Evolutionary conservation across 345 rosid genomes (phyloP).

Genomic region (Aethionema arabicum): DNA sequence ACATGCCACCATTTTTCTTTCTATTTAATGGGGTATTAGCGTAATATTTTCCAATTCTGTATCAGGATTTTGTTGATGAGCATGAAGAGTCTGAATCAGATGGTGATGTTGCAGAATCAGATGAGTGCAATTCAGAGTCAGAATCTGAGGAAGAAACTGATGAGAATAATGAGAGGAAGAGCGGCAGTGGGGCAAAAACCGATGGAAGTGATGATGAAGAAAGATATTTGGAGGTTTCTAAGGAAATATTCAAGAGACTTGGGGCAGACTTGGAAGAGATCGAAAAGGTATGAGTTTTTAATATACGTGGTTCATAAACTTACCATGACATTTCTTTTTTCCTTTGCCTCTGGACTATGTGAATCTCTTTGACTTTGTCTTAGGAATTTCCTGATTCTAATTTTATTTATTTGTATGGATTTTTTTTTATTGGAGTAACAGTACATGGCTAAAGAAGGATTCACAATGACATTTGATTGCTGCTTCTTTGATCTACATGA

Average conservation of each 20-base stretch:
- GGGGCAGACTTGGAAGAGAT: slow-evolving; percentile 73
- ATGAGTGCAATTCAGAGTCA: slow-evolving; percentile 69
- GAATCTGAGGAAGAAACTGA: slow-evolving; percentile 83
- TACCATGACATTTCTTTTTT: not conserved
- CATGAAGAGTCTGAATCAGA: slow-evolving; percentile 69
- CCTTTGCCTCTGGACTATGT: slow-evolving; percentile 8
- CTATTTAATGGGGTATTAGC: slow-evolving; percentile 6
- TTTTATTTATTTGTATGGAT: slow-evolving; percentile 4
- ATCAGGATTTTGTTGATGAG: slow-evolving; percentile 78
- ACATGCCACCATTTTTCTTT: slow-evolving; percentile 1
- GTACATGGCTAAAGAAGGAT: not conserved
- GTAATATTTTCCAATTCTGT: slow-evolving; percentile 30
- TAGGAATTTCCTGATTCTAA: not conserved
- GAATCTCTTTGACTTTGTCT: slow-evolving; percentile 6
- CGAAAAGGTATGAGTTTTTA: slow-evolving; percentile 57
- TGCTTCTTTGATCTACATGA: slow-evolving; percentile 9
- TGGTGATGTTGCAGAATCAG: slow-evolving; percentile 58
- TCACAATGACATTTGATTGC: not conserved
- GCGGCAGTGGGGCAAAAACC: slow-evolving; percentile 52
- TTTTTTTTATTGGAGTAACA: not conserved
- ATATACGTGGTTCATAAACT: slow-evolving; percentile 7
- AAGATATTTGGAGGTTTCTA: slow-evolving; percentile 69
- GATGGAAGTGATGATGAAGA: slow-evolving; percentile 70
- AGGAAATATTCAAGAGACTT: slow-evolving; percentile 79
- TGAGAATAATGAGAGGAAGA: slow-evolving; percentile 65